Evolutionary conservation across 1,284 basidiomycete species (phyloP), one percentile per base, ranked within the genome.

Genomic region (Bjerkandera adusta): DNA sequence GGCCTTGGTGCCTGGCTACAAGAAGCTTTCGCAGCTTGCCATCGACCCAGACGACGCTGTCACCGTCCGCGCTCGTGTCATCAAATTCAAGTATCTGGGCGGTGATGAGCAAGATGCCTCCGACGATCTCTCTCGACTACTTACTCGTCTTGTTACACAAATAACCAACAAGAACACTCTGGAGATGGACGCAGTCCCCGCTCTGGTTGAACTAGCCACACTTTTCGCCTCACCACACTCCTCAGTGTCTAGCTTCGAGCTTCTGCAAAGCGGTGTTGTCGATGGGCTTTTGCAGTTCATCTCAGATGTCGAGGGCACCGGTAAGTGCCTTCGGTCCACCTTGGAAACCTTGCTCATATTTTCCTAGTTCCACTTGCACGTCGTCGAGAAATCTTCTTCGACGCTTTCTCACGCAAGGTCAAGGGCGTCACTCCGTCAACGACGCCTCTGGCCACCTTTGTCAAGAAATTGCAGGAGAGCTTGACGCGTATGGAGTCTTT

Each of bases 401-500:
- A 91, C 44, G 79, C 83, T 3, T 87, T 95, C 58, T 71, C 74
- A 36, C 76, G 78, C 20, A 72, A 72, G 48, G 65, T 72, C 12
- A 77, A 77, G 51, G 68, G 67, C 2, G 55, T 69, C 11, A 65
- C 48, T 42, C 59, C 63, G 36, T 64, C 63, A 3, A 81, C 81
- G 56, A 82, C 83, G 0, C 84, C 93, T 0, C 79, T 95, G 33
- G 67, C 81, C 1, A 76, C 85, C n/a, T 79, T 97, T 27, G 91
- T 97, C 46, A 97, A 95, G 75, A 92, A 95, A 52, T 66, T 97
- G 35, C 95, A 97, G 64, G 95, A 97, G 67, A 90, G 87, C 59
- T 68, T 97, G 21, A 96, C 94, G 7, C 75, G 92, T 53, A 87
- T 96, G 77, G 94, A 97, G 63, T 84, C 83, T n/a, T 96, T 95